Evolutionary conservation across 1,284 basidiomycete genomes (phyloP), one percentile per base, ranked within the genome.

Genomic region (Marasmius tenuissimus): DNA sequence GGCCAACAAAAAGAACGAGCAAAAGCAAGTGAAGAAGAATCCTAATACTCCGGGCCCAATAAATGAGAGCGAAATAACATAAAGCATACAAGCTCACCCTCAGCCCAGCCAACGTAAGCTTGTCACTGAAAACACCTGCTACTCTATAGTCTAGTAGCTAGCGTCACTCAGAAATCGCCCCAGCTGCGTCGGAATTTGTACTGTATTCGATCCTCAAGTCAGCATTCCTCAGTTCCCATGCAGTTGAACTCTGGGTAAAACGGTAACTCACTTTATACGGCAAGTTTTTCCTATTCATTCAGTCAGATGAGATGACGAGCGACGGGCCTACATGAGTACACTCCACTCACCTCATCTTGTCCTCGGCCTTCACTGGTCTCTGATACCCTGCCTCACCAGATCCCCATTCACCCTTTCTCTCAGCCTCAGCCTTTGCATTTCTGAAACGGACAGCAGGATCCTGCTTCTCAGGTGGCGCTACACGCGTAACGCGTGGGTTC

Each of bases 121-220:
- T 27, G 27, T 27, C 4, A 4, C 27, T 27, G 27, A 27, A 4
- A 27, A 27, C 27, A 27, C 27, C 27, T 27, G 27, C 27, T 4
- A 27, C 27, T 4, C 27, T 4, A 27, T 27, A 4, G 27, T 27
- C 27, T 27, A 27, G 27, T 27, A 27, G 27, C 27, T 27, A 27
- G 27, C 27, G 27, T 27, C 48, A 58, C 60, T 76, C 68, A 94
- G 75, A 94, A 94, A 73, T 94, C 92, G 40, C 91, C 91, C 90
- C 91, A 93, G 67, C 79, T 91, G 58, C 90, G 85, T 58, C 87
- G 85, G 85, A 94, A 92, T 76, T 94, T 94, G 76, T 93, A 94
- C 92, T 94, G 86, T 75, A 89, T 81, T 57, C 81, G 82, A 64
- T 77, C 79, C 84, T 85, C 68, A 60, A 57, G 68, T 75, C 64